These are phyloP conservation scores for Paraphoma sp. DNA, from an alignment of 2,329 filamentous ascomycete genomes.

Conservation along the genomic window DNA sequence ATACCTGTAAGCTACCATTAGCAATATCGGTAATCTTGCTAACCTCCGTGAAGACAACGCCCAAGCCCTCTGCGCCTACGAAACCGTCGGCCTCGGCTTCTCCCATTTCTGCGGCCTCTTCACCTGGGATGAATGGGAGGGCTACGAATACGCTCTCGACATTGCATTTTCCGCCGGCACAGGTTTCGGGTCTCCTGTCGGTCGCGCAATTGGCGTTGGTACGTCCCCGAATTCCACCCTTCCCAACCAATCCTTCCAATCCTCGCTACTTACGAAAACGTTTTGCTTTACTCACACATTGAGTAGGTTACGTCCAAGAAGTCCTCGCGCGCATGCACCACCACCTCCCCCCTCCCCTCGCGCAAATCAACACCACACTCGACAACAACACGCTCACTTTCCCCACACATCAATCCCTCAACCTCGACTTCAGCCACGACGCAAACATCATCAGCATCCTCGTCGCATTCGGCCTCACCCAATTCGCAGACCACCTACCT, in stretches of 20 bases:
- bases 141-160: constrained; percentile 75
- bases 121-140: constrained; percentile 75
- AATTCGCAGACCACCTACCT: constrained; percentile 69
- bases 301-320: constrained; percentile 66
- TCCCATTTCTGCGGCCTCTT: constrained; percentile 77
- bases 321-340: constrained; percentile 73
- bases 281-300: constrained; percentile 2
- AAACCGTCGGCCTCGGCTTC: constrained; percentile 78
- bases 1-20: constrained; percentile 46
- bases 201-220: constrained; percentile 74
- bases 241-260: constrained; percentile 30
- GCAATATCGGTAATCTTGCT: constrained; percentile 12
- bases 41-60: constrained; percentile 60
- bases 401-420: constrained; percentile 74
- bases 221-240: constrained; percentile 34
- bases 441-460: constrained; percentile 74
- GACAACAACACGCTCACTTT: constrained; percentile 73
- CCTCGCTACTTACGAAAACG: no score
- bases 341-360: constrained; percentile 58
- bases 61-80: constrained; percentile 77
- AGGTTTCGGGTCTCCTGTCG: constrained; percentile 69
- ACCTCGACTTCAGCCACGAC: constrained; percentile 81
- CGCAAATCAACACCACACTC: constrained; percentile 69
- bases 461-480: constrained; percentile 73
- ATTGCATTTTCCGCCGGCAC: constrained; percentile 68